phyloP scores from a whole-genome alignment of 106 monocot genomes.

The Agapanthus africanus region DNA sequence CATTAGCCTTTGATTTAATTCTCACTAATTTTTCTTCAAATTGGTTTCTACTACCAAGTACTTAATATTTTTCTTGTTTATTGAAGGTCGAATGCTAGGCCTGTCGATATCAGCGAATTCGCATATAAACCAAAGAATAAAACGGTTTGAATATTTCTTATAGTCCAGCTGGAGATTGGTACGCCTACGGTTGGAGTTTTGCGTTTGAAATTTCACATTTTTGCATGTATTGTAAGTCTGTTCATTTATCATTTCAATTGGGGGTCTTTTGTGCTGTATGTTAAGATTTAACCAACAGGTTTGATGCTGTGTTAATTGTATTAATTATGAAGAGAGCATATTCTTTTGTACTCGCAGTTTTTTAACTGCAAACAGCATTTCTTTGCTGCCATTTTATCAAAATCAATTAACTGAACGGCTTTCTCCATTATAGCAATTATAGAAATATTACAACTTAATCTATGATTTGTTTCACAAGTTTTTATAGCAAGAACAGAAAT shows the following conservation, averaged over 20 bases:
- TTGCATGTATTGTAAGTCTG: neutral
- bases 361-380: neutral
- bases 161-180: neutral
- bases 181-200: neutral
- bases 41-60: neutral
- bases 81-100: slow-evolving; percentile 14
- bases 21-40: neutral
- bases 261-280: neutral
- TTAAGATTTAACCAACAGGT: neutral
- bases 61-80: neutral
- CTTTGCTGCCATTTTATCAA: neutral
- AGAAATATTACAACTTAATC: too few species aligned
- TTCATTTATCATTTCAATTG: slow-evolving; percentile 7
- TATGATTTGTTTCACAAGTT: too few species aligned
- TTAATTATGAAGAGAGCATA: neutral
- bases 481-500: too few species aligned
- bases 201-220: neutral
- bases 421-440: too few species aligned
- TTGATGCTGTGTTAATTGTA: neutral
- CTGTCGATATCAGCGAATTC: slow-evolving; percentile 22
- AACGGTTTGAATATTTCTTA: neutral
- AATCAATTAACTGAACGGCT: too few species aligned
- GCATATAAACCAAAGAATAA: slow-evolving; percentile 16
- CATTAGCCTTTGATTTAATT: neutral
- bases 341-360: neutral